Evolutionary conservation across 2,329 filamentous ascomycete genomes (phyloP), one percentile per base, ranked within the genome.

Genomic region (Alternaria brassicae): DNA sequence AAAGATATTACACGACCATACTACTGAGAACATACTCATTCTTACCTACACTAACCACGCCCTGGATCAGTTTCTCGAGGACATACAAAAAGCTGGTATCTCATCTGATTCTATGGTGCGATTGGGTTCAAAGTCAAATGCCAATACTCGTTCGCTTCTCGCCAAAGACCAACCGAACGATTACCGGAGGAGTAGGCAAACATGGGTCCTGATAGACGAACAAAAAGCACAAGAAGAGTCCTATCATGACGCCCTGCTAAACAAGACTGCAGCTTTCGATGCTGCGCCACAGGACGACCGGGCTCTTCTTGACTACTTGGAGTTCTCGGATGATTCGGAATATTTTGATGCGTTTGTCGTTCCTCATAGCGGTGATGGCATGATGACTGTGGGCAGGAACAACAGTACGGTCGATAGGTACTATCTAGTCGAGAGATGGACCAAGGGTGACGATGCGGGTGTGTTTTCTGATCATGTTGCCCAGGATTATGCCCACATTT

Each of bases 31-130:
- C 0, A 84, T 92, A 0, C 78, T 93, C 0, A 84, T 93, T 0
- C 73, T 90, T 2, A 87, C 85, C 25, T 92, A 87, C 57, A 92
- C 89, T 82, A 92, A 72, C 88, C 77, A 79, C 63, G 77, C 77
- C 2, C 66, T 78, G 0, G 77, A 79, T 42, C 77, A 79, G 40
- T 78, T 91, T 45, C 72, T 91, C 0, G 85, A 88, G 59, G 89
- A 92, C 39, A 72, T 91, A 0, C 76, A 87, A 3, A 78, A 86
- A 1, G 84, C 87, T 30, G 88, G 87, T 0, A 86, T 92, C 6
- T 66, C 80, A 0, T 1, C 63, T 0, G 44, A 69, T 0, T 36
- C 66, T 0, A 89, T 92, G 55, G 83, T 90, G 0, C 83, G 90
- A 0, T 79, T 92, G 0, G 90, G 90, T 0, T 83, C 83, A 0